A percentile compares a stretch with the other conserved stretches of the same genome.
Conservation (phyloP, 2,329 filamentous ascomycete genomes). For the Onygenales sp. region DNA sequence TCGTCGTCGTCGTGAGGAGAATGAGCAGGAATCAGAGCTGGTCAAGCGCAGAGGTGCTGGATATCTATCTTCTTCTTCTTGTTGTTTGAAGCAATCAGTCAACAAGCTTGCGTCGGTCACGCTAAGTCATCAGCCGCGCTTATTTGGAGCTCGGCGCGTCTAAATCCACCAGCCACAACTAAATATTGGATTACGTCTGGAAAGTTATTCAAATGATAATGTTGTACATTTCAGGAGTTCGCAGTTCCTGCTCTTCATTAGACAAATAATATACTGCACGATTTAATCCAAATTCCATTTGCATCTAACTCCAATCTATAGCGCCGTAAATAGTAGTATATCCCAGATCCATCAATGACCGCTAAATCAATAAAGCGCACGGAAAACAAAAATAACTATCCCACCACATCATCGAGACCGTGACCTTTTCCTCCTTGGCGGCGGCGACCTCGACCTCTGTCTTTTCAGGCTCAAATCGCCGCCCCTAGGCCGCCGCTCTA, state of each 20-base stretch:
- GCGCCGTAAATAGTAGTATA: no score
- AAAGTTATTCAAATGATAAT: no score
- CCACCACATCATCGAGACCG: constrained; percentile 10
- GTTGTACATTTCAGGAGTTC: no score
- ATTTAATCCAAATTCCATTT: no score
- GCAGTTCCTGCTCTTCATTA: no score
- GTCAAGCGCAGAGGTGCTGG: not conserved
- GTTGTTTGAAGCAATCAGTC: constrained; percentile 1
- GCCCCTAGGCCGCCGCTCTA: constrained; percentile 4
- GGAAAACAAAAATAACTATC: not conserved
- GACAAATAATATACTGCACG: no score
- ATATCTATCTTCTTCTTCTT: not conserved
- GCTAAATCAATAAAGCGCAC: not conserved
- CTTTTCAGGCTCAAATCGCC: constrained; percentile 3
- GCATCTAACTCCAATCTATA: no score
- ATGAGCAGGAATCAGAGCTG: no score
- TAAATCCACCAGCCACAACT: no score
- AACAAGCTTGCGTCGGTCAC: constrained; percentile 7
- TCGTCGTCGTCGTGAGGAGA: no score
- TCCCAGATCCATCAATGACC: not conserved
- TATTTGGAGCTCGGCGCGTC: not conserved
- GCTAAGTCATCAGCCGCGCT: constrained; percentile 3
- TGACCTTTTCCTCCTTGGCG: constrained; percentile 12
- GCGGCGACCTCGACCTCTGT: constrained; percentile 10
- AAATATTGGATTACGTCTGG: no score